Evolutionary conservation across 176 grass and related monocot genomes (phyloP), one percentile per base, ranked within the genome.

Genomic region (Dactylis glomerata): DNA sequence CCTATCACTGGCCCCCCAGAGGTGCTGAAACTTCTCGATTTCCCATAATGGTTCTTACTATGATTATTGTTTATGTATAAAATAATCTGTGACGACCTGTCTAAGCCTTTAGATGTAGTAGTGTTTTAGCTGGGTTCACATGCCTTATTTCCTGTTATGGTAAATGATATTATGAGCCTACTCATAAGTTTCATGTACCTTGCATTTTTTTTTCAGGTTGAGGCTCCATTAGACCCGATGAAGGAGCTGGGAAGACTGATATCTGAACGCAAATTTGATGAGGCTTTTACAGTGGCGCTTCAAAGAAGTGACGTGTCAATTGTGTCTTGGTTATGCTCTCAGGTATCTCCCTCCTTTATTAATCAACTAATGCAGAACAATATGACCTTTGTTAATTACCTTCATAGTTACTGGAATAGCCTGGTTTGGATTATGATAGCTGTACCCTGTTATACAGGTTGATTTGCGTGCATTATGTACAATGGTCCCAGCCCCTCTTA

Each of bases 221-320:
- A 96, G 88, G 93, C 92, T 73, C 90, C 90, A 5, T 55, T 92
- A 36, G 97, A 99, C 77, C 93, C 97, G 2, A 96, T 73, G 86
- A 96, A 94, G 81, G 97, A 96, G 69, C 84, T 99, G 57, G 34
- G 81, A 55, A 95, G 97, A 81, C 62, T 99, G 52, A 84, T 99
- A 80, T 81, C 89, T 59, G 97, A 99, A 65, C 82, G 72, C 64
- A 99, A 99, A 78, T 94, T 89, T 51, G 97, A 96, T 1, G 97
- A 99, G 81, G 91, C 97, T 44, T 99, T 99, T 84, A 99, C 93
- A 54, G 90, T 94, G 84, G 97, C 97, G 14, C 93, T 99, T 73
- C 97, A 99, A 79, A 94, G 89, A 88, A 91, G 93, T 81, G 90
- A 99, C 2, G 92, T 99, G 24, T 92, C 97, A n/a, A 87, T 99